These are phyloP conservation scores for Cladosporium sp. DNA, from an alignment of 2,329 filamentous ascomycete species.

Conservation along the genomic window DNA sequence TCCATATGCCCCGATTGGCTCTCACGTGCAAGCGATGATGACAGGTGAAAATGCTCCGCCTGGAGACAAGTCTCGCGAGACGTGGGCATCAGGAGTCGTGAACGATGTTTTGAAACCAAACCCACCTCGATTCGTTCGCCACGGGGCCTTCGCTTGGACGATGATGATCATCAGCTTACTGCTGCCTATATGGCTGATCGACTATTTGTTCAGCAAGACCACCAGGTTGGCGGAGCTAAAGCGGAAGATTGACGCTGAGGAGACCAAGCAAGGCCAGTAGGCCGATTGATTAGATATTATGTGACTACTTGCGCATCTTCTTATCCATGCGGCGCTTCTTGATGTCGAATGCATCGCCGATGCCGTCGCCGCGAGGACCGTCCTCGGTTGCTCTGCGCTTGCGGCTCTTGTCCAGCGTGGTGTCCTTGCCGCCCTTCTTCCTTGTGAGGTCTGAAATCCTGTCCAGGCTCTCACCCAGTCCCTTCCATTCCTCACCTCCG, in stretches of 20 bases:
- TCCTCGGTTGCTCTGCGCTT: constrained; percentile 76
- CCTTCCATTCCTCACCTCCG: constrained; percentile 91
- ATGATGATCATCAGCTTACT: background rate
- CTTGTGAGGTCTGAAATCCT: constrained; percentile 79
- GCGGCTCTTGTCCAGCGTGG: constrained; percentile 74
- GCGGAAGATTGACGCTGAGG: background rate
- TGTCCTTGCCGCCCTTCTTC: constrained; percentile 57
- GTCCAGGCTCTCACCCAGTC: constrained; percentile 78
- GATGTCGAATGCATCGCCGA: constrained; percentile 71
- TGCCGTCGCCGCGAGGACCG: constrained; percentile 62
- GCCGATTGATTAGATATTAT: background rate
- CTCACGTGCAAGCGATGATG: constrained; percentile 12
- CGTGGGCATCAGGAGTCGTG: constrained; percentile 19
- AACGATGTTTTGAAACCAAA: constrained; percentile 14
- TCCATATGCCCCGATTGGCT: constrained; percentile 19
- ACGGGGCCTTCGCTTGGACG: constrained; percentile 2
- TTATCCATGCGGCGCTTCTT: constrained; percentile 51
- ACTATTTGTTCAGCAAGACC: constrained; percentile 2
- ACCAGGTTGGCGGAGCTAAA: constrained; percentile 2
- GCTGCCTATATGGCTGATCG: background rate
- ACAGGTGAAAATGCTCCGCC: constrained; percentile 7
- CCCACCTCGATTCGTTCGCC: constrained; percentile 15
- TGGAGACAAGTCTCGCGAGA: constrained; percentile 14
- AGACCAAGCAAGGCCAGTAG: constrained; percentile 3
- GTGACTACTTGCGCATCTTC: constrained; percentile 34